Evolutionary conservation across 805 yeast genomes (phyloP).

Genomic region (Saturnispora sanitii): DNA sequence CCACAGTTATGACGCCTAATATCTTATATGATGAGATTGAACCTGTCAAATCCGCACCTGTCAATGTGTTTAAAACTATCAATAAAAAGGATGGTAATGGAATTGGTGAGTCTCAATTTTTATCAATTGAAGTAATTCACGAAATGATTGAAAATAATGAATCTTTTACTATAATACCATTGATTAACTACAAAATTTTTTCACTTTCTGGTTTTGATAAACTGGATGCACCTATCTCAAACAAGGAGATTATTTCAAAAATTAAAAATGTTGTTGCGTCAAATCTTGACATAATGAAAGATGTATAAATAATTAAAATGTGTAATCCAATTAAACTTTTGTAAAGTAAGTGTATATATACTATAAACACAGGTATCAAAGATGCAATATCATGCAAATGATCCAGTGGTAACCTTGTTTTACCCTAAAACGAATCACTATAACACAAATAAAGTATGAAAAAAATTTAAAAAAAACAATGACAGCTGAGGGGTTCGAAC

Average conservation of each 20-base stretch:
- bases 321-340: not conserved
- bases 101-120: slow-evolving; percentile 62
- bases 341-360: too few relatives aligned
- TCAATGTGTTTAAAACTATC: slow-evolving; percentile 6
- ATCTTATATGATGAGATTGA: slow-evolving; percentile 45
- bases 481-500: slow-evolving; percentile 79
- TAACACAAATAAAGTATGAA: not conserved
- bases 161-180: slow-evolving; percentile 69
- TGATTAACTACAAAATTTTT: slow-evolving; percentile 43
- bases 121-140: slow-evolving; percentile 86
- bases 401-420: too few relatives aligned
- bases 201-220: slow-evolving; percentile 35
- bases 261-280: slow-evolving; percentile 12
- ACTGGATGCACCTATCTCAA: too few relatives aligned
- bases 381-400: too few relatives aligned
- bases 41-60: not conserved
- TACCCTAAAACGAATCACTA: not conserved
- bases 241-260: slow-evolving; percentile 32
- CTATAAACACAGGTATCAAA: too few relatives aligned
- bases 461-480: slow-evolving; percentile 24
- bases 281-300: not conserved
- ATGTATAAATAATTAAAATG: too few relatives aligned
- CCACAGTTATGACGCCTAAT: slow-evolving; percentile 93
- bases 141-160: slow-evolving; percentile 74
- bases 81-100: slow-evolving; percentile 15